Percentiles rank a stretch among this genome's conserved stretches.
Conservation (phyloP, 345 rosid genomes). For the Dipteronia dyeriana region DNA sequence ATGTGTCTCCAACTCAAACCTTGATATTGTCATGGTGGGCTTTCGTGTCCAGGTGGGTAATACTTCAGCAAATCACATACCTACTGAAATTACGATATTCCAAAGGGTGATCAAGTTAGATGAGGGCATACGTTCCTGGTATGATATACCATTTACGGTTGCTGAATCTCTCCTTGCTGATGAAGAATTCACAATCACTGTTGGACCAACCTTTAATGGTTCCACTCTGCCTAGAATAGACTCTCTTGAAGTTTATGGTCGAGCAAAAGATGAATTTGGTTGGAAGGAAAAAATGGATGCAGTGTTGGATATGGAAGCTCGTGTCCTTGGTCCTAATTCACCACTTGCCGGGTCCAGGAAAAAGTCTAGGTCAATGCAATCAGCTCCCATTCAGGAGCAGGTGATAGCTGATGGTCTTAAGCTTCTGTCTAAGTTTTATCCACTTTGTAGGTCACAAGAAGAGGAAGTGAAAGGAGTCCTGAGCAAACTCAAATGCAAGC, state of each 20-base stretch:
- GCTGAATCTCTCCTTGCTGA: constrained; percentile 98
- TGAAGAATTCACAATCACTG: constrained; percentile 83
- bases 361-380: constrained; percentile 62
- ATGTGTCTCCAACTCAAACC: constrained; percentile 87
- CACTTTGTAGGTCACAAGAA: constrained; percentile 51
- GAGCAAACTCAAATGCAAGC: constrained; percentile 74
- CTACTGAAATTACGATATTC: constrained; percentile 82
- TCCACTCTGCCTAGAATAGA: constrained; percentile 85
- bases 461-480: constrained; percentile 56
- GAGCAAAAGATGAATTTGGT: constrained; percentile 98
- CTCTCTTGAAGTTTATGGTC: constrained; percentile 92
- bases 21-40: constrained; percentile 97
- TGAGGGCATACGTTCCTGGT: constrained; percentile 96
- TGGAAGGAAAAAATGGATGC: constrained; percentile 99
- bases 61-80: constrained; percentile 86
- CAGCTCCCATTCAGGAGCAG: constrained; percentile 82
- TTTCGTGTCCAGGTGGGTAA: constrained; percentile 93
- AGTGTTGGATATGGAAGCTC: constrained; percentile 94
- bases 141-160: constrained; percentile 93
- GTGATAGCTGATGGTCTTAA: constrained; percentile 90
- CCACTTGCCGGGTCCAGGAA: constrained; percentile 63
- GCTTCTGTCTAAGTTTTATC: constrained; percentile 73
- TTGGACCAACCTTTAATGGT: constrained; percentile 85
- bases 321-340: constrained; percentile 79
- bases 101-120: constrained; percentile 92